These are phyloP conservation scores for Ceratorhiza oryzae-sativae DNA, from an alignment of 1,284 basidiomycete genomes.

Conservation along the genomic window DNA sequence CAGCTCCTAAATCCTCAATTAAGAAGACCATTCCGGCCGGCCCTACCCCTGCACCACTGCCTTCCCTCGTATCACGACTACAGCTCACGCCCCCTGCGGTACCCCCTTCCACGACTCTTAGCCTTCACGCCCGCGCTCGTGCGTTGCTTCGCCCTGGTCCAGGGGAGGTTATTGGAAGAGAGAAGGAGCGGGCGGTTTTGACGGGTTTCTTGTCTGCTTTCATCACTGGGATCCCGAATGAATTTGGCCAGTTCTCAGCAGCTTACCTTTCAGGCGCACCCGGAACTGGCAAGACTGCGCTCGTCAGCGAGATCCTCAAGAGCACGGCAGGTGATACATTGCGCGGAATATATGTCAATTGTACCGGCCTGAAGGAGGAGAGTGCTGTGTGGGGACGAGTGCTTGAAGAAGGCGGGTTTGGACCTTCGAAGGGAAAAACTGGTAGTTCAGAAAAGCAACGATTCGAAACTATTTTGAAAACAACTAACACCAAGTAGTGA, in stretches of 20 bases:
- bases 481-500: slow-evolving; percentile 61
- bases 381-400: slow-evolving; percentile 73
- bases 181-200: slow-evolving; percentile 64
- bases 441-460: slow-evolving; percentile 44
- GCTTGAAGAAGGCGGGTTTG: slow-evolving; percentile 55
- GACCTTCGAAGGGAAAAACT: slow-evolving; percentile 47
- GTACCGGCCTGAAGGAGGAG: slow-evolving; percentile 69
- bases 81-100: slow-evolving; percentile 35
- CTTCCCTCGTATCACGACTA: slow-evolving; percentile 21
- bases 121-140: slow-evolving; percentile 66
- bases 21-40: not conserved
- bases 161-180: slow-evolving; percentile 66
- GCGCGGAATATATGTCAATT: slow-evolving; percentile 69
- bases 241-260: slow-evolving; percentile 55
- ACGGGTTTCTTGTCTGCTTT: slow-evolving; percentile 64
- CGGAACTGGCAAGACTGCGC: slow-evolving; percentile 82
- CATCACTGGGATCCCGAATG: slow-evolving; percentile 49
- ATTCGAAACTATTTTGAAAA: slow-evolving; percentile 47
- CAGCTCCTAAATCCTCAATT: not conserved
- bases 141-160: slow-evolving; percentile 69
- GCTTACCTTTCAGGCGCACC: slow-evolving; percentile 78
- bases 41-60: slow-evolving; percentile 17
- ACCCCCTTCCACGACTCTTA: slow-evolving; percentile 13
- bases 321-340: slow-evolving; percentile 49
- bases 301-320: slow-evolving; percentile 69